Base-by-base conservation (phyloP, 495 filamentous ascomycete genomes). In the Penicillium salamii region DNA sequence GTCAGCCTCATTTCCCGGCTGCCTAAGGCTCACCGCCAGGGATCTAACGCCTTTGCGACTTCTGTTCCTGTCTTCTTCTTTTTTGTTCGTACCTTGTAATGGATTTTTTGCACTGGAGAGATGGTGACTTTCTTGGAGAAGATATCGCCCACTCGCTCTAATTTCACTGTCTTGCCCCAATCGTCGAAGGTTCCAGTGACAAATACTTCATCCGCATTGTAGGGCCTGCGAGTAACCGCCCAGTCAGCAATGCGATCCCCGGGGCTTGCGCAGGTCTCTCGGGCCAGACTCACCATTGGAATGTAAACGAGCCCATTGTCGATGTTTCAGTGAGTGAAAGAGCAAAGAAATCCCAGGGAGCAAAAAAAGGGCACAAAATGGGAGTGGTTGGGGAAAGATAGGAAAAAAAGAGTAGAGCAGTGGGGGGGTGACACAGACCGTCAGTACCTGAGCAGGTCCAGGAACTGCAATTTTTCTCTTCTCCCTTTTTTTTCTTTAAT, bases 181-280 rank as follows among this genome's bases (percentile, higher is more conserved):
- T 90, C 80, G 68, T 98, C 92, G 65, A 97, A 98, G 40, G 88
- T 92, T 60, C 93, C 93, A 6, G 91, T 96, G 50, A 98, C 93
- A 66, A 86, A 91, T 55, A 98, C 93, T 64, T 96, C 90, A 52
- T 78, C 77, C 52, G 88, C 90, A 53, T 76, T 61, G 62, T 90
- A 82, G 54, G 83, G 80, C 89, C 89, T 91, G 58, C 54, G 41
- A 58, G 55, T 42, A 61, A 54, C 57, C 54, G 57, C 45, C 53
- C 50, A 50, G 67, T 69, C 59, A 71, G 68, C 61, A 58, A 57
- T 57, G 50, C 55, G 47, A 44, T 50, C 60, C 54, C 47, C 34
- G 32, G 32, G 36, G 28, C 6, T 32, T 19, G 54, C 46, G 7
- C 40, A 43, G 42, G 19, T 26, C 44, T 46, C 24, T 39, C 26